Conservation (phyloP, 768 basidiomycete genomes). For the Boletus edulis region DNA sequence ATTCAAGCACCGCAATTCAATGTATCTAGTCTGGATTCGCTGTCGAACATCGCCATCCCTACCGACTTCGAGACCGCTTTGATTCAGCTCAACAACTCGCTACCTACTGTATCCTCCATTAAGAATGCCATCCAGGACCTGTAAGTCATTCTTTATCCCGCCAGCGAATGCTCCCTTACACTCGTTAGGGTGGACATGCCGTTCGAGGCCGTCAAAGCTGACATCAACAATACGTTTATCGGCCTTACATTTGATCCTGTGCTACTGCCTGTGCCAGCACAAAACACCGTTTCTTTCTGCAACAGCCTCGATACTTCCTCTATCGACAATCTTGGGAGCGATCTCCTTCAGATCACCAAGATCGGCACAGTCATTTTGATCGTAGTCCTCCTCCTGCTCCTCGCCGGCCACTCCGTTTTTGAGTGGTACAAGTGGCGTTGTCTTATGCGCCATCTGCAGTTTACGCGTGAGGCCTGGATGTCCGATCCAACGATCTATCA, state of each 20-base stretch:
- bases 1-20: constrained; percentile 69
- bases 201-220: constrained; percentile 82
- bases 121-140: constrained; percentile 63
- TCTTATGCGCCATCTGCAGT: constrained; percentile 61
- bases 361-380: constrained; percentile 78
- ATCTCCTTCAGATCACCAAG: constrained; percentile 76
- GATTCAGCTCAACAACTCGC: constrained; percentile 69
- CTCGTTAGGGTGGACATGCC: constrained; percentile 69
- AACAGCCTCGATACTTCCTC: constrained; percentile 74
- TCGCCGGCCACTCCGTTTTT: constrained; percentile 69
- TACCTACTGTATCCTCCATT: constrained; percentile 77
- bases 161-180: not conserved
- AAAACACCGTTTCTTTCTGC: constrained; percentile 74
- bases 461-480: constrained; percentile 74
- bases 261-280: constrained; percentile 72
- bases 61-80: constrained; percentile 71
- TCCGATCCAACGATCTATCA: constrained; percentile 66
- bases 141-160: constrained; percentile 43
- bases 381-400: constrained; percentile 65
- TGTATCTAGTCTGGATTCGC: constrained; percentile 68
- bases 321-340: constrained; percentile 79
- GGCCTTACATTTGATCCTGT: constrained; percentile 71
- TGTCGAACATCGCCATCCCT: constrained; percentile 81
- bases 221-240: constrained; percentile 84
- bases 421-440: constrained; percentile 90